Base-by-base conservation (phyloP, 306 rosid genomes). In the Notholithocarpus densiflorus region DNA sequence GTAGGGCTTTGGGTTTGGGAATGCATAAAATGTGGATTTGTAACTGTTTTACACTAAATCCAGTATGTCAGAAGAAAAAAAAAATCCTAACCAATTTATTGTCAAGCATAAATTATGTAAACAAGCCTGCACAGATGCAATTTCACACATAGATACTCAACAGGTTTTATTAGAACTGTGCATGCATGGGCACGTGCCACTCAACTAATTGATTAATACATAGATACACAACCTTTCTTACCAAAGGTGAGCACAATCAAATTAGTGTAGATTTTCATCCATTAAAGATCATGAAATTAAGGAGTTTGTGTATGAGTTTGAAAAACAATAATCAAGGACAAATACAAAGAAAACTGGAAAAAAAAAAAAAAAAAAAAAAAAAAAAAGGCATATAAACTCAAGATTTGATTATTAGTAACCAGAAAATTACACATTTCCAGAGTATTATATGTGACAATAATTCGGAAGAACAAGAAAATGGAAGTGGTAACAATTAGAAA, bases 31-130 rank as follows among this genome's bases (percentile, higher is more conserved):
- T 72, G 65, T 53, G 54, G 66, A 32, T 51, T 77, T 71, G 74
- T 70, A 77, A 79, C 53, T 27, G 80, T 79, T 73, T 55, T 73
- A 74, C 82, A 34, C 14, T 60, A 61, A 77, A 62, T 53, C 26
- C 18, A 37, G 73, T 11, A 18, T 53, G 61, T 59, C 26, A 80
- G 51, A 80, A 80, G 54, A 54, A 31, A 18, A 48, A 43, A 48
- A 77, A 53, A 18, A 68, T 55, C 26, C 26, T 14, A 77, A 77
- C 75, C 59, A 70, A 34, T 32, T 73, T 75, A 73, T 52, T 62
- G 40, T 59, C 73, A 73, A 61, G 51, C 71, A 68, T 77, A 56
- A 64, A 68, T 26, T 66, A 18, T 61, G 48, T 68, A 54, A 17
- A 56, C 51, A 74, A 74, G 31, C 40, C 77, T 71, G 74, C 73